Percentiles rank a stretch among this genome's conserved stretches.
Conservation (phyloP, 1,284 basidiomycete species). For the Gomphus sp. region DNA sequence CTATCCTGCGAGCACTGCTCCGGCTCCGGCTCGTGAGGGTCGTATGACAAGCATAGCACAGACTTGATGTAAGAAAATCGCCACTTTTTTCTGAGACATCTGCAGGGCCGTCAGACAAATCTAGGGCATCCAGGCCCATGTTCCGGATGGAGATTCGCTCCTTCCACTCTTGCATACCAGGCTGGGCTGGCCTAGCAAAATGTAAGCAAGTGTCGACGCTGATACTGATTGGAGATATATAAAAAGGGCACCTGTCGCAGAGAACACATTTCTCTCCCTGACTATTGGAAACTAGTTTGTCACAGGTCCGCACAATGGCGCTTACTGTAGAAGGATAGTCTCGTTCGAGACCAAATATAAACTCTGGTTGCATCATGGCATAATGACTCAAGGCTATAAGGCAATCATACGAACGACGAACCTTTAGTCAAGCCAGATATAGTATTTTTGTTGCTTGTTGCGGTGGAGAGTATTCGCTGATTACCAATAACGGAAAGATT, state of each 20-base stretch:
- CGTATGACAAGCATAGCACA: slow-evolving; percentile 73
- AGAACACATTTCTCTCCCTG: slow-evolving; percentile 48
- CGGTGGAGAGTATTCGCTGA: slow-evolving; percentile 22
- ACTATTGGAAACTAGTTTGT: slow-evolving; percentile 70
- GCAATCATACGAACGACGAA: slow-evolving; percentile 20
- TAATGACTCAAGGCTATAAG: background rate
- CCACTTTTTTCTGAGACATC: slow-evolving; percentile 14
- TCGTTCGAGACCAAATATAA: slow-evolving; percentile 71
- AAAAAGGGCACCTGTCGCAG: slow-evolving; percentile 52
- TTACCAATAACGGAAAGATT: slow-evolving; percentile 43
- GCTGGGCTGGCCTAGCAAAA: slow-evolving; percentile 51
- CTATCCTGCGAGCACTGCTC: slow-evolving; percentile 19
- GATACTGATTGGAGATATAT: background rate
- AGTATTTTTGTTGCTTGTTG: slow-evolving; percentile 39
- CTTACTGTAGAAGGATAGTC: slow-evolving; percentile 88
- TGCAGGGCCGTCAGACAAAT: slow-evolving; percentile 12
- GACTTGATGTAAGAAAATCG: slow-evolving; percentile 30
- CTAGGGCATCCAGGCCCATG: slow-evolving; percentile 24
- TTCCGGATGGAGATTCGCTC: slow-evolving; percentile 61
- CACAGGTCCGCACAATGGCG: slow-evolving; percentile 76
- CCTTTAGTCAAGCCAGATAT: slow-evolving; percentile 71
- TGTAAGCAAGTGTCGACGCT: slow-evolving; percentile 4
- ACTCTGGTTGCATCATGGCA: slow-evolving; percentile 39
- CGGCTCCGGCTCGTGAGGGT: slow-evolving; percentile 57
- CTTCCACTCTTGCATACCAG: slow-evolving; percentile 67